These are phyloP conservation scores for Ilex asprella DNA, from an alignment of 257 asterid genomes.

Conservation along the genomic window DNA sequence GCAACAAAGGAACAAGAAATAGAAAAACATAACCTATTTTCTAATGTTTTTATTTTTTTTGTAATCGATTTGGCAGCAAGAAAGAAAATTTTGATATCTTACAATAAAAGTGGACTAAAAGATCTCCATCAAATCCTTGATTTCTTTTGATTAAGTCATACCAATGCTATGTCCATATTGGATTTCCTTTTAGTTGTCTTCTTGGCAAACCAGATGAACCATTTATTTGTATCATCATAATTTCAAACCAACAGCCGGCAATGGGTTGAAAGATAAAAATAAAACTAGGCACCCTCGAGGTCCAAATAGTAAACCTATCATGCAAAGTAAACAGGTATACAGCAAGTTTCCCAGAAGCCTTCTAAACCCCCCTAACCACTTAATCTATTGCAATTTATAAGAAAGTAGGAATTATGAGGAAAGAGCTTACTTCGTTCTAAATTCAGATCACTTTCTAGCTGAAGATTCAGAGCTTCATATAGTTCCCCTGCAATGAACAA, in stretches of 20 bases:
- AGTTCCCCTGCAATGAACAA: constrained; percentile 59
- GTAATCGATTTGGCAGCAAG: too few relatives aligned
- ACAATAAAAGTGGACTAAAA: too few relatives aligned
- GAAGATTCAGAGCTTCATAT: constrained; percentile 59
- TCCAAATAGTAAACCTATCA: background rate
- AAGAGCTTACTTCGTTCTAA: constrained; percentile 59
- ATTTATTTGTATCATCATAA: too few relatives aligned
- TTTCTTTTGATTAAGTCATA: too few relatives aligned
- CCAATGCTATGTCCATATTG: too few relatives aligned
- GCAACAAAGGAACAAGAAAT: background rate
- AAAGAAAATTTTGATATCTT: too few relatives aligned
- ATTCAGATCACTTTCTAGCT: constrained; percentile 73
- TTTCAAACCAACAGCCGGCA: background rate
- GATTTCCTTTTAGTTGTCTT: too few relatives aligned
- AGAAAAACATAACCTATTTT: too few relatives aligned
- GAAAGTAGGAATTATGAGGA: constrained; percentile 1
- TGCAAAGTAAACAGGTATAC: background rate
- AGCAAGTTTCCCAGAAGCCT: background rate
- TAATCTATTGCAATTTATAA: constrained; percentile 1
- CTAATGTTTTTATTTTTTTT: too few relatives aligned
- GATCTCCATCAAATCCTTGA: too few relatives aligned
- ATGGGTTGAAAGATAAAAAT: background rate
- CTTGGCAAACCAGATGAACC: too few relatives aligned
- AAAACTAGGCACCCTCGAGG: background rate
- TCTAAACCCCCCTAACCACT: background rate